Base-by-base conservation (phyloP, 257 asterid genomes). In the Parsonsia alboflavescens region DNA sequence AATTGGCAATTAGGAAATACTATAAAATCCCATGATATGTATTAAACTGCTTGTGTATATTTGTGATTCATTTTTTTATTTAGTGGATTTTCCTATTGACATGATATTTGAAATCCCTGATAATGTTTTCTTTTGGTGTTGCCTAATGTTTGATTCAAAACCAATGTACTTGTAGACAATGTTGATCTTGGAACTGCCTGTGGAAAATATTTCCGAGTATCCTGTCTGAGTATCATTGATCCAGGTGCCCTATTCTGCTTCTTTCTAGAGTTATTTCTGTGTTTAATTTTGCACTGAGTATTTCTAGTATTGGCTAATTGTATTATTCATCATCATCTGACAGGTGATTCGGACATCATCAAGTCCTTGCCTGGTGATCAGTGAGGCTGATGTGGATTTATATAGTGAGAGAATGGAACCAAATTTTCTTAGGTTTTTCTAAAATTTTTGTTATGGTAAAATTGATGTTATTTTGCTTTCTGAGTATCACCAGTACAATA, bases 161-260 rank as follows among this genome's bases (percentile, higher is more conserved):
- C n/a, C 45, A 21, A 13, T 50, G 4, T 24, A 7, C 39, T 16
- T 77, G 30, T 62, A 89, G 97, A 91, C 78, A 91, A 91, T 70
- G 93, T 89, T 79, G 97, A 91, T 81, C 86, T 91, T 26, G 97
- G 97, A 74, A 91, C 96, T 5, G 92, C 89, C 0, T 89, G 93
- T 56, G 96, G 96, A 50, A 89, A 81, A 83, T 91, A 86, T 62
- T 87, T 74, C 80, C 82, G 93, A 0, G 97, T 89, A 33, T 91
- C 96, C 15, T 91, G 96, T 87, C 93, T 91, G 71, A 89, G 97
- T 81, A 88, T 91, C 62, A 45, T 91, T 28, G 96, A 91, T 58
- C 89, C 91, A 36, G 97, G 93, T 89, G 77, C 48, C 11, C 1
- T 12, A 19, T 52, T 61, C 26, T 16, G 6, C 19, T 26, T 8